Conservation (phyloP, 257 asterid genomes). For the Solanum chiquidenum region DNA sequence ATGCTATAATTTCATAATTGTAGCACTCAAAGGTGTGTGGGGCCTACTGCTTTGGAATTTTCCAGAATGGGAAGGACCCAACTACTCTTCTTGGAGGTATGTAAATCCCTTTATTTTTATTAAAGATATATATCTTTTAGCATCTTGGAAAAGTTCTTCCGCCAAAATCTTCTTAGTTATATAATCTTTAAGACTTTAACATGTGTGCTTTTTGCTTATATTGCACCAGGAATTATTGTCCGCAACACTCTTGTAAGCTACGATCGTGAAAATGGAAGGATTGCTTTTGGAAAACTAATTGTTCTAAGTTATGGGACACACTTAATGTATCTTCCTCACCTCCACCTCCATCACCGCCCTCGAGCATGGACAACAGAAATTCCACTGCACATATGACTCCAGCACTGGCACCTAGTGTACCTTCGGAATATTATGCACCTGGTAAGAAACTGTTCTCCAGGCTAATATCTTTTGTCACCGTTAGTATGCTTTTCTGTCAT, state of each 20-base stretch:
- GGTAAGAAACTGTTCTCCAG: not conserved
- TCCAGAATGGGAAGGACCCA: constrained; percentile 95
- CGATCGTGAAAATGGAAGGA: constrained; percentile 79
- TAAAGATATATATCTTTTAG: not conserved
- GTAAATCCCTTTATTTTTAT: not conserved
- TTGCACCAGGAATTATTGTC: constrained; percentile 63
- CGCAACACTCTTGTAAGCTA: constrained; percentile 92
- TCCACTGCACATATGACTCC: constrained; percentile 14
- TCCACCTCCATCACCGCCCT: constrained; percentile 34
- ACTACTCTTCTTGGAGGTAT: constrained; percentile 98
- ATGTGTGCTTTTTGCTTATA: not conserved
- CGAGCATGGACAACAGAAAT: constrained; percentile 17
- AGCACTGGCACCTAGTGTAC: not conserved
- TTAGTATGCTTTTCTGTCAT: not conserved
- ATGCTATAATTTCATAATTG: not conserved
- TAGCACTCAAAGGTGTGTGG: constrained; percentile 92
- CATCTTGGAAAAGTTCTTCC: not conserved
- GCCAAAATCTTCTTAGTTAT: not conserved
- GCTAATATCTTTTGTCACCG: not conserved
- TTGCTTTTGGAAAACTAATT: constrained; percentile 96
- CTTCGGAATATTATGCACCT: not conserved
- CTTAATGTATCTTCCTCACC: constrained; percentile 35
- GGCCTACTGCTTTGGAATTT: constrained; percentile 92
- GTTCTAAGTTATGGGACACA: constrained; percentile 87
- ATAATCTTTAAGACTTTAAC: not conserved